Base-by-base conservation (phyloP, 2,329 filamentous ascomycete species). In the Xylariaceae sp. region DNA sequence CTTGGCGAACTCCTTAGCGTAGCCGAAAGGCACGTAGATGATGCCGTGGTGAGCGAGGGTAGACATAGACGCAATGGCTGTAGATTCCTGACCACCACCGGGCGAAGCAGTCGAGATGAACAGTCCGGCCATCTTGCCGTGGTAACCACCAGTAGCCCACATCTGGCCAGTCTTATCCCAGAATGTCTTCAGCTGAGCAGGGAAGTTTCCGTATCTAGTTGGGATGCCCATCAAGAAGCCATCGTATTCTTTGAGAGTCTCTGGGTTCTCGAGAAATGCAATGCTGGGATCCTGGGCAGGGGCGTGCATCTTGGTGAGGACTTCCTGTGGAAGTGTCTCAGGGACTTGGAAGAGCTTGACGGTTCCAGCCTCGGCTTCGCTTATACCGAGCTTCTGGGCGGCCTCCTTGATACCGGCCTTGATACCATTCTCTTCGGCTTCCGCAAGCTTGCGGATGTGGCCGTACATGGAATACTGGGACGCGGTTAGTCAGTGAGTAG, bases 161-260 rank as follows among this genome's bases (percentile, higher is more conserved):
- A 94, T 88, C 63, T 81, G 79, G 67, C 93, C 93, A 19, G 90
- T 92, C 74, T 83, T 82, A 79, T 99, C 94, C 89, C 91, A 95
- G 80, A 91, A 93, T 40, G 84, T 68, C 80, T 94, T 97, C 89
- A 89, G 97, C 77, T 99, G 94, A 16, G 87, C 89, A 45, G 93
- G 92, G 81, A 96, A 96, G 84, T 95, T 97, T 65, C 94, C 94
- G 77, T 90, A 99, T 62, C 94, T 84, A 47, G 94, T 99, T 54
- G 94, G 94, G 71, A 97, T 94, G 61, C 94, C 94, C 65, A 97
- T 82, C 59, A 99, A 86, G 78, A 97, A 86, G 61, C 78, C 94
- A 67, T 97, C 92, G 76, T 95, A 97, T 48, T 77, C 59, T 67
- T 86, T 82, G 41, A 97, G 85, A 31, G 71, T 76, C 12, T 67